A percentile compares a stretch with the other conserved stretches of the same genome.
phyloP scores from a whole-genome alignment of 352 stramenopile genomes.

The Globisporangium mamillatum region DNA sequence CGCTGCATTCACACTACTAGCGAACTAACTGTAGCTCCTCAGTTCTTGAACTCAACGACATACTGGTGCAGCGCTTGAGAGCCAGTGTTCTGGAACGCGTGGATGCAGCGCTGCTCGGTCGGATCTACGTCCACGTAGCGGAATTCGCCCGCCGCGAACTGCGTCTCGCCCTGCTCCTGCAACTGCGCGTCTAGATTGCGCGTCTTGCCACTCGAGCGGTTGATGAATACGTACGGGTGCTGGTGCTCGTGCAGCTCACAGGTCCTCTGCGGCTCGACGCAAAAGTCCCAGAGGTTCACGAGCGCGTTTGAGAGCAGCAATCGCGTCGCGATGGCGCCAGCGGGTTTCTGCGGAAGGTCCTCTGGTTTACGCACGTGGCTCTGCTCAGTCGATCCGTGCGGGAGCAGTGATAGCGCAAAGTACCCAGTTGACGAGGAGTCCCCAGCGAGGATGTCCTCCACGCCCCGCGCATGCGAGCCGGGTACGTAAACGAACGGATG shows the following conservation, averaged over 20 bases:
- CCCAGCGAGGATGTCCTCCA: background rate
- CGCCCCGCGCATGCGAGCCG: background rate
- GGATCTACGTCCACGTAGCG: slow-evolving; percentile 32
- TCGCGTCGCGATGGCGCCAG: slow-evolving; percentile 24
- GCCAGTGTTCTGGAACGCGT: slow-evolving; percentile 36
- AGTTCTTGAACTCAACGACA: slow-evolving; percentile 35
- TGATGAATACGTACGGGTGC: slow-evolving; percentile 42
- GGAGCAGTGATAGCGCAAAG: slow-evolving; percentile 18
- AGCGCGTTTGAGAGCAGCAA: slow-evolving; percentile 33
- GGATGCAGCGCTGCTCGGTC: slow-evolving; percentile 18
- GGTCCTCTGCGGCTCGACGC: slow-evolving; percentile 21
- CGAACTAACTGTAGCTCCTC: background rate
- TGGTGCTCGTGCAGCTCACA: slow-evolving; percentile 40
- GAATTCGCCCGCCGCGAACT: slow-evolving; percentile 28
- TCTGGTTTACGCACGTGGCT: background rate
- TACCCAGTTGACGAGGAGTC: background rate
- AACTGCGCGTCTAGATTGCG: slow-evolving; percentile 28
- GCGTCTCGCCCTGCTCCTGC: slow-evolving; percentile 23
- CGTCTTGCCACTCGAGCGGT: slow-evolving; percentile 30
- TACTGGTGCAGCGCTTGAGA: slow-evolving; percentile 29
- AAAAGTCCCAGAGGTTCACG: slow-evolving; percentile 43
- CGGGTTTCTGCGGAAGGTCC: background rate
- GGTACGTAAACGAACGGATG: slow-evolving; percentile 5
- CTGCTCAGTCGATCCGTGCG: background rate
- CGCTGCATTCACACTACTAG: background rate